Conservation (phyloP, 495 filamentous ascomycete species). For the Trichoderma erinaceum region DNA sequence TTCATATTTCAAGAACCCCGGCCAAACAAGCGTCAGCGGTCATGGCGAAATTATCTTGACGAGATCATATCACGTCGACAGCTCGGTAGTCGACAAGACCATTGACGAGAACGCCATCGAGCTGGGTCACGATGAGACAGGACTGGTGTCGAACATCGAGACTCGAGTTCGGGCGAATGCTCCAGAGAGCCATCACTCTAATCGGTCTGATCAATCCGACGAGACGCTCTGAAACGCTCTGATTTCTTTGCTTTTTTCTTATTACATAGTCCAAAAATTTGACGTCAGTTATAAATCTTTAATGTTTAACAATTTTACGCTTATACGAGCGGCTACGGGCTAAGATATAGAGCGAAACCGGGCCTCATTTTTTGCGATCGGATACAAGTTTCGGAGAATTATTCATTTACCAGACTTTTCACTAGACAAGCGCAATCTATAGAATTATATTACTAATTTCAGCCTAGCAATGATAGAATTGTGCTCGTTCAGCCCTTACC, state of each 20-base stretch:
- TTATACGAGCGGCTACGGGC: not conserved
- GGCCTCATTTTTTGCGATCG: not conserved
- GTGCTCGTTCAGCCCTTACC: too few relatives aligned
- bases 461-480: too few relatives aligned
- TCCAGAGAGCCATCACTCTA: not conserved
- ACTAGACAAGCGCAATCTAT: not conserved
- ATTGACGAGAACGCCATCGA: not conserved
- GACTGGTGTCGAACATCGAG: not conserved
- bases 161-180: not conserved
- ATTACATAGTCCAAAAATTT: not conserved
- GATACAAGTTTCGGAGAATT: not conserved
- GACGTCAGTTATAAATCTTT: not conserved
- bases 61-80: constrained; percentile 10
- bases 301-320: not conserved
- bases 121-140: constrained; percentile 7
- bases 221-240: not conserved
- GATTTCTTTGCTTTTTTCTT: not conserved
- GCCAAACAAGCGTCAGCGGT: not conserved
- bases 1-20: constrained; percentile 8
- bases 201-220: not conserved
- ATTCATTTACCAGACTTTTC: not conserved
- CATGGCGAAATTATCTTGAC: constrained; percentile 12
- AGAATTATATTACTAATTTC: not conserved
- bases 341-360: not conserved
- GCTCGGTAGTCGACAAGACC: not conserved